Evolutionary conservation across 2,329 filamentous ascomycete genomes (phyloP).

Genomic region (Beauveria bassiana): DNA sequence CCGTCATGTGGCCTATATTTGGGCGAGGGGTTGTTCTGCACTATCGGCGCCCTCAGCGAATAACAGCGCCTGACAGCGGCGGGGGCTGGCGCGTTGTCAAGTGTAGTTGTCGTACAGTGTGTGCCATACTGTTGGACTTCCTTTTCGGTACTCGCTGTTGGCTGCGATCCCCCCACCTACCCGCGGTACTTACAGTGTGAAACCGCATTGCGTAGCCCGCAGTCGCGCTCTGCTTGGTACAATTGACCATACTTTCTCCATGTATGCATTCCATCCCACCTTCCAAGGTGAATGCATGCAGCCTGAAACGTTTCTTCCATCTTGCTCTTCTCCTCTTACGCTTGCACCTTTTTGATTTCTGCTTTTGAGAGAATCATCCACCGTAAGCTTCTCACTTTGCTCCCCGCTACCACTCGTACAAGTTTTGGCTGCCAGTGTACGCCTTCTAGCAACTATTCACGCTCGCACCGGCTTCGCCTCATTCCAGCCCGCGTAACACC

Average conservation of each 20-base stretch:
- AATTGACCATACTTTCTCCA: not conserved
- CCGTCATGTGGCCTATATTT: constrained; percentile 8
- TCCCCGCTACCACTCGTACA: not conserved
- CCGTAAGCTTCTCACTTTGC: not conserved
- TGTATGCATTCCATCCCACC: constrained; percentile 6
- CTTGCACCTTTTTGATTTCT: not conserved
- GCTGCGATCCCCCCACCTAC: not conserved
- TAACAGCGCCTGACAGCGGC: not conserved
- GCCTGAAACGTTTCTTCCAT: not conserved
- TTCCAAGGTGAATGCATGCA: constrained; percentile 2
- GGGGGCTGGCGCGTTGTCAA: not conserved
- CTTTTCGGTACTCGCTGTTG: not conserved
- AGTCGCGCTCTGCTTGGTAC: not conserved
- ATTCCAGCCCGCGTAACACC: not conserved
- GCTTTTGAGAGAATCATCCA: not conserved
- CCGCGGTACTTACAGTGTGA: constrained; percentile 7
- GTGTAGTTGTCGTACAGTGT: constrained; percentile 1
- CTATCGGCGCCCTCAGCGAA: not conserved
- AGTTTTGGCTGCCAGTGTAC: not conserved
- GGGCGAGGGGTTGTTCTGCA: constrained; percentile 3
- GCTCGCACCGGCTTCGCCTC: constrained; percentile 3
- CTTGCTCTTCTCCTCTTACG: not conserved
- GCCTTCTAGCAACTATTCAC: not conserved
- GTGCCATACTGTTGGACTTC: not conserved
- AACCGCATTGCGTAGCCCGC: not conserved